Evolutionary conservation across 2,329 filamentous ascomycete species (phyloP).

Genomic region (Cercospora nicotianae): DNA sequence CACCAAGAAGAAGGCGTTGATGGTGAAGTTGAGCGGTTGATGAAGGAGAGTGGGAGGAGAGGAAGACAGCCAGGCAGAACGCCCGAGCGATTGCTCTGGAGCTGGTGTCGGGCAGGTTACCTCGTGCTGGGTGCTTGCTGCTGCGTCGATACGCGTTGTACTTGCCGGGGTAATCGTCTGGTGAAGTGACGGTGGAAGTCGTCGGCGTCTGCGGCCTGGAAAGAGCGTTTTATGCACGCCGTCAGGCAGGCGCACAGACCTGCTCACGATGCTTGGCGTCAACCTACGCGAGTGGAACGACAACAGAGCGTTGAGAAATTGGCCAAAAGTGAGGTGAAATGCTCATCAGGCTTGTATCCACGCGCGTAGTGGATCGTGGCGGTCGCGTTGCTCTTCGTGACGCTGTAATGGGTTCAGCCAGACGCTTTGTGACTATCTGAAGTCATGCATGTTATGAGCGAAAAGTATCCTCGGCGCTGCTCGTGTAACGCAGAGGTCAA

Average conservation of each 20-base stretch:
- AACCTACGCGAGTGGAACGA: background rate
- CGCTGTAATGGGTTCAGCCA: background rate
- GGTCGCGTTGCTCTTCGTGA: background rate
- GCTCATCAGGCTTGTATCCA: background rate
- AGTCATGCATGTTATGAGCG: constrained; percentile 27
- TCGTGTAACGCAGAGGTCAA: constrained; percentile 28
- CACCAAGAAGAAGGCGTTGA: constrained; percentile 26
- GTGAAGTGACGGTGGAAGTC: constrained; percentile 14
- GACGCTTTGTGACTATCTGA: background rate
- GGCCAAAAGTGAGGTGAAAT: background rate
- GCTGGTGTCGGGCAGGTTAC: background rate
- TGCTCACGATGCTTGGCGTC: constrained; percentile 1
- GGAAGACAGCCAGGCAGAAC: constrained; percentile 7
- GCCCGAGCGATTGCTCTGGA: constrained; percentile 2
- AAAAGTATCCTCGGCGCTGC: constrained; percentile 28
- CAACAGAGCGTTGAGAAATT: background rate
- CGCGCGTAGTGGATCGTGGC: background rate
- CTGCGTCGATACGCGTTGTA: constrained; percentile 1
- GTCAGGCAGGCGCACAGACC: constrained; percentile 1
- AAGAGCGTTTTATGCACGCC: constrained; percentile 6
- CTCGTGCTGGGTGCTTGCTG: constrained; percentile 3
- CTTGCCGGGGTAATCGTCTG: constrained; percentile 6
- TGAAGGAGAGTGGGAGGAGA: constrained; percentile 21
- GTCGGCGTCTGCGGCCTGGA: background rate
- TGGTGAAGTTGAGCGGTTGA: constrained; percentile 10